Evolutionary conservation across 148 eudicot species (phyloP), one percentile per base, ranked within the genome.

Genomic region (Rhododendron mucronatum): DNA sequence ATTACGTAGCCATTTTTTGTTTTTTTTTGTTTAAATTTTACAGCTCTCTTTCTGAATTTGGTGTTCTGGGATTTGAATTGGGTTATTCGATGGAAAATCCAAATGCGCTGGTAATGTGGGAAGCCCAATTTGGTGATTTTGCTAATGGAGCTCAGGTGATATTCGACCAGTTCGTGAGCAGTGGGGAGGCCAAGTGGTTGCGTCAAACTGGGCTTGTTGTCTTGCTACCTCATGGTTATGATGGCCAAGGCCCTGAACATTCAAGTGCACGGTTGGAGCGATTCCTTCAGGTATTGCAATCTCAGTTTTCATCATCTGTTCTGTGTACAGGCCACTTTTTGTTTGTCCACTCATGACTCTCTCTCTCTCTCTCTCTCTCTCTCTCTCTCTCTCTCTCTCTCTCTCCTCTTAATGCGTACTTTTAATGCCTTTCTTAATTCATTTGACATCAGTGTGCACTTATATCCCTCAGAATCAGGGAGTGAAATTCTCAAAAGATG

Each of bases 191-290:
- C 30, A 96, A 96, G 87, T 95, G 98, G 98, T 84, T 96, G 87
- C 95, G 99, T 28, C 98, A 96, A 82, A 92, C 95, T 30, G 99
- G 99, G 39, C 92, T 96, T 82, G 99, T 96, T 88, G 91, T 94
- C 89, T 86, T 96, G 83, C 94, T 96, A 77, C 99, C 99, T 88
- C 99, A 96, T 93, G 99, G 99, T 87, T 96, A 96, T 91, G 99
- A 96, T 92, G 99, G 99, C 15, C 99, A 96, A 91, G 99, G 98
- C 65, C 99, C 99, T 88, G 99, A 95, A 82, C 99, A 96, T 91
- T 96, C 99, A 77, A 96, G 99, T 93, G 95, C 97, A 33, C 91
- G 99, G 53, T 85, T 96, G 91, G 99, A 96, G 88, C 99, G 99
- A 47, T 96, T 95, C 90, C 97, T 96, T 85, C 99, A 95, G 98